Conservation (phyloP, 768 basidiomycete species). For the Peribolospora baueri region DNA sequence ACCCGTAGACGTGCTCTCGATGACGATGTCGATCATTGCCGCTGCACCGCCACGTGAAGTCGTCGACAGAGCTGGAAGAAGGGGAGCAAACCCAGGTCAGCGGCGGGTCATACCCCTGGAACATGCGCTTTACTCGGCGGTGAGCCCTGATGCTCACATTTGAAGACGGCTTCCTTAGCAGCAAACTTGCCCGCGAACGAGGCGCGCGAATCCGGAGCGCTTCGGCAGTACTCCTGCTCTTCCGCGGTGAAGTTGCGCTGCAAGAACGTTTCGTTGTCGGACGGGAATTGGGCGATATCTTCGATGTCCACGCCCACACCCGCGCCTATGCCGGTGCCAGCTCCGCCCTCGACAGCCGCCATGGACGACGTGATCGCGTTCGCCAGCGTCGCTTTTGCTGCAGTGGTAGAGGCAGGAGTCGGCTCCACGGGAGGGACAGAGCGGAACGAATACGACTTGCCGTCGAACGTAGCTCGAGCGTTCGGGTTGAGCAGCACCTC, state of each 20-base stretch:
- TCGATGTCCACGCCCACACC: slow-evolving; percentile 14
- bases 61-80: slow-evolving; percentile 84
- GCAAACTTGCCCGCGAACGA: slow-evolving; percentile 95
- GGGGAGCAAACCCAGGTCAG: slow-evolving; percentile 11
- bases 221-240: slow-evolving; percentile 61
- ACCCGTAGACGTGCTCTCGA: slow-evolving; percentile 47
- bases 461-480: slow-evolving; percentile 55
- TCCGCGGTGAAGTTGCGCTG: slow-evolving; percentile 75
- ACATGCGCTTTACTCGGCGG: not conserved
- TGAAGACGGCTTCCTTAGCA: slow-evolving; percentile 58
- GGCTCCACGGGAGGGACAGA: not conserved
- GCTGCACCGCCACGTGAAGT: slow-evolving; percentile 77
- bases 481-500: slow-evolving; percentile 75
- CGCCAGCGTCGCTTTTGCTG: too few relatives aligned
- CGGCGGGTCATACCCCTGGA: not conserved
- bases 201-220: slow-evolving; percentile 63
- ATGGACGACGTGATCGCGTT: not conserved
- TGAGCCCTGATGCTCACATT: not conserved
- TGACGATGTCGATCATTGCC: slow-evolving; percentile 92
- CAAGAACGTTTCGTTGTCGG: slow-evolving; percentile 64
- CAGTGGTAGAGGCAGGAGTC: too few relatives aligned
- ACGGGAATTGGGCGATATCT: slow-evolving; percentile 75
- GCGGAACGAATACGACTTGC: slow-evolving; percentile 25
- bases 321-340: slow-evolving; percentile 6
- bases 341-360: slow-evolving; percentile 1